A percentile compares a stretch with the other conserved stretches of the same genome.
phyloP scores from a whole-genome alignment of 2,329 filamentous ascomycete species.

The Trichoderma sp. region DNA sequence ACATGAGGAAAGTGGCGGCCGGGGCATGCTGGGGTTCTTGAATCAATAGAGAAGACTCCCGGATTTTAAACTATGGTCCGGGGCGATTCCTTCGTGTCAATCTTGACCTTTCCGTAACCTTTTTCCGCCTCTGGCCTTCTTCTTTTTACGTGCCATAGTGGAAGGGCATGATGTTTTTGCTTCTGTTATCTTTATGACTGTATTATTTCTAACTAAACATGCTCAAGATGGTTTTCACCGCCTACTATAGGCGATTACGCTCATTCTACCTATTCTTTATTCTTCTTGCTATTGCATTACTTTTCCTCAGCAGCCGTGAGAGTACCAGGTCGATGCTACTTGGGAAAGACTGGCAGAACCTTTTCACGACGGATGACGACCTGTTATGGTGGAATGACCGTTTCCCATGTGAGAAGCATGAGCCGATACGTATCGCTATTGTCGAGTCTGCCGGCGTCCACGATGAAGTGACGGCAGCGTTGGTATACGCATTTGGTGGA shows the following conservation, averaged over 20 bases:
- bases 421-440: slow-evolving; percentile 13
- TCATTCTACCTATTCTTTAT: slow-evolving; percentile 11
- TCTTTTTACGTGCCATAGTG: neutral
- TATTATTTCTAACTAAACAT: slow-evolving; percentile 1
- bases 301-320: slow-evolving; percentile 14
- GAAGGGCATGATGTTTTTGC: slow-evolving; percentile 6
- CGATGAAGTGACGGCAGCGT: slow-evolving; percentile 10
- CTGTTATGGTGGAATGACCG: slow-evolving; percentile 3
- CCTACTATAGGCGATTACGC: slow-evolving; percentile 15
- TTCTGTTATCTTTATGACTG: slow-evolving; percentile 7
- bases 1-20: neutral
- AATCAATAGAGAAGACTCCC: neutral
- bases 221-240: slow-evolving; percentile 16
- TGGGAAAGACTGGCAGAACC: neutral
- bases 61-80: slow-evolving; percentile 1
- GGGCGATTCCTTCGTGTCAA: neutral
- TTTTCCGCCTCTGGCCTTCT: neutral
- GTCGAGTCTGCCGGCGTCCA: slow-evolving; percentile 16
- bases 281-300: slow-evolving; percentile 16
- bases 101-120: slow-evolving; percentile 2
- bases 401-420: slow-evolving; percentile 13
- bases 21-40: neutral
- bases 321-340: neutral
- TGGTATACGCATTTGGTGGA: slow-evolving; percentile 19
- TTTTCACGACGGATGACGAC: slow-evolving; percentile 9